These are phyloP conservation scores for Stylonectria norvegica DNA, from an alignment of 2,329 filamentous ascomycete species.

Conservation along the genomic window DNA sequence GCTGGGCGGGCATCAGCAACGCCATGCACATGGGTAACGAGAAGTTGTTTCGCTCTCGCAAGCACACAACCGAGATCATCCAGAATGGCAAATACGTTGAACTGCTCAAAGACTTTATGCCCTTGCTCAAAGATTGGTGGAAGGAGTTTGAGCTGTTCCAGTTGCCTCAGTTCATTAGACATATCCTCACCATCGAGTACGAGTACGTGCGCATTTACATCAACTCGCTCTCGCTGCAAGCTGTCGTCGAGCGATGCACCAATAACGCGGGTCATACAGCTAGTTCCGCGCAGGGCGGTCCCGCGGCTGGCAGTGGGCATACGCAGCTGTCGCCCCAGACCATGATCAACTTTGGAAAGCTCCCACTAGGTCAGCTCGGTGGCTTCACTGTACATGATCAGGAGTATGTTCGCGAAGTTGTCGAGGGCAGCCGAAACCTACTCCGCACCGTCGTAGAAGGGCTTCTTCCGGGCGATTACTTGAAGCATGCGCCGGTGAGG, in stretches of 20 bases:
- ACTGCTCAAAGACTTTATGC: conserved; percentile 76
- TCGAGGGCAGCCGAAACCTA: conserved; percentile 74
- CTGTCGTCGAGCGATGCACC: conserved; percentile 89
- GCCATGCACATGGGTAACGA: conserved; percentile 91
- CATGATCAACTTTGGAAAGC: conserved; percentile 61
- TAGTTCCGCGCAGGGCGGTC: conserved; percentile 32
- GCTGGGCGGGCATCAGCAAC: conserved; percentile 90
- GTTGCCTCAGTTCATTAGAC: conserved; percentile 61
- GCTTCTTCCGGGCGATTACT: conserved; percentile 68
- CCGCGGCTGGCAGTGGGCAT: conserved; percentile 28
- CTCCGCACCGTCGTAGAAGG: conserved; percentile 73
- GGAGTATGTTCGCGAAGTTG: conserved; percentile 71
- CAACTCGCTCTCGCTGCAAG: conserved; percentile 90
- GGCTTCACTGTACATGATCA: conserved; percentile 65
- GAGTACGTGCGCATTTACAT: conserved; percentile 93
- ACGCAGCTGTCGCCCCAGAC: conserved; percentile 57
- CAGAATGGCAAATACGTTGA: conserved; percentile 80
- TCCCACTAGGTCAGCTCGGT: conserved; percentile 61
- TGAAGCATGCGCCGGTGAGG: conserved; percentile 78
- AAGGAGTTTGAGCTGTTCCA: conserved; percentile 76
- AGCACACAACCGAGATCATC: conserved; percentile 85
- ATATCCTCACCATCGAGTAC: conserved; percentile 90
- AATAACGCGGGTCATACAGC: conserved; percentile 51
- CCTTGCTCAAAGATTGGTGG: conserved; percentile 75
- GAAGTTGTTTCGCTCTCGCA: conserved; percentile 79